phyloP scores from a whole-genome alignment of 805 yeast species.

The Starmerella etchellsii region DNA sequence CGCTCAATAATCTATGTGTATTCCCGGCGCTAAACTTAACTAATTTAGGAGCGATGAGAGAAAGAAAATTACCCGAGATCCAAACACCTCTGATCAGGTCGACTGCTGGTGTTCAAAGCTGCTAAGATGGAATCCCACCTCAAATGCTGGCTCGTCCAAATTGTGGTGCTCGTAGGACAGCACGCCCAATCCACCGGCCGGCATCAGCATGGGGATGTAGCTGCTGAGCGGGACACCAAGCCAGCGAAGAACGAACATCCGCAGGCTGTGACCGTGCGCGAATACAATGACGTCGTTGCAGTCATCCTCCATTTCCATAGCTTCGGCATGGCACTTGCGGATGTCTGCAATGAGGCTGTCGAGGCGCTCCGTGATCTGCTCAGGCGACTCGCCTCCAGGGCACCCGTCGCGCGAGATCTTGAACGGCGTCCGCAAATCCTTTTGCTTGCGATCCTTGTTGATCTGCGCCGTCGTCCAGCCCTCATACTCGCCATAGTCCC shows the following conservation, averaged over 20 bases:
- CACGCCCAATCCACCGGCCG: slow-evolving; percentile 93
- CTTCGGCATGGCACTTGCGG: slow-evolving; percentile 33
- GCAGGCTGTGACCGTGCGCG: slow-evolving; percentile 87
- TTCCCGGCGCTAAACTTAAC: too few relatives aligned
- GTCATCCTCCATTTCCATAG: slow-evolving; percentile 28
- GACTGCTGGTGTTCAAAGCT: slow-evolving; percentile 18
- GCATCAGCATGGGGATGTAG: slow-evolving; percentile 74
- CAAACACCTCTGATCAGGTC: too few relatives aligned
- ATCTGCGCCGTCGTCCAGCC: slow-evolving; percentile 64
- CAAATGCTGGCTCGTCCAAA: slow-evolving; percentile 76
- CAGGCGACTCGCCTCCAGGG: slow-evolving; percentile 69
- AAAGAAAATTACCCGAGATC: too few relatives aligned
- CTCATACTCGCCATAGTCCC: slow-evolving; percentile 96
- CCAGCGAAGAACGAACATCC: slow-evolving; percentile 88
- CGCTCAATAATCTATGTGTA: too few relatives aligned
- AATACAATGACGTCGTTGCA: slow-evolving; percentile 67
- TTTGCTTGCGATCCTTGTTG: slow-evolving; percentile 26
- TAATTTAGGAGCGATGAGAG: too few relatives aligned
- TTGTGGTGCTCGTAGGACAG: slow-evolving; percentile 77
- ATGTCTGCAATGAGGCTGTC: slow-evolving; percentile 58
- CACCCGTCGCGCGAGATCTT: slow-evolving; percentile 91
- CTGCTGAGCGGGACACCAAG: slow-evolving; percentile 41
- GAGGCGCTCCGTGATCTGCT: slow-evolving; percentile 55
- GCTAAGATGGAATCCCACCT: slow-evolving; percentile 36
- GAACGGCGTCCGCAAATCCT: slow-evolving; percentile 22